Evolutionary conservation across 2,329 filamentous ascomycete species (phyloP).

Genomic region (Furcasterigmium furcatum): DNA sequence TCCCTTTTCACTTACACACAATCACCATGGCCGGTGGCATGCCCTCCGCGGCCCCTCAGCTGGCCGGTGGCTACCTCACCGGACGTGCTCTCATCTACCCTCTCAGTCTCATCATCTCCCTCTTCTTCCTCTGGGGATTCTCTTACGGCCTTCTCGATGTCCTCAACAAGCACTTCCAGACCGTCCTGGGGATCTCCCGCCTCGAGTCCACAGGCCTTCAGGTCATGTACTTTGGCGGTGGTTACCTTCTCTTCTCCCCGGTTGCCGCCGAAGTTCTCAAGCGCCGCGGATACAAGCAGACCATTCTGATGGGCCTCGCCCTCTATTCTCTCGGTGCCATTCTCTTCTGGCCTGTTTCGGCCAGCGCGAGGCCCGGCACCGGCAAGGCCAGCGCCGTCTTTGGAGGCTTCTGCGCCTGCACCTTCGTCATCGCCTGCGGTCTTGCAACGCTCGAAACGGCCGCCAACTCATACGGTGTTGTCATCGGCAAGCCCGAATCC

Average conservation of each 20-base stretch:
- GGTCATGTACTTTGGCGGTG: slow-evolving; percentile 36
- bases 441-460: slow-evolving; percentile 74
- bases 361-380: slow-evolving; percentile 42
- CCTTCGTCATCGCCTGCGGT: slow-evolving; percentile 73
- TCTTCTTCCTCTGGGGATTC: slow-evolving; percentile 15
- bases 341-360: slow-evolving; percentile 47
- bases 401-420: slow-evolving; percentile 67
- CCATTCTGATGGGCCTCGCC: slow-evolving; percentile 51
- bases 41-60: slow-evolving; percentile 27
- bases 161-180: slow-evolving; percentile 48
- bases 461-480: slow-evolving; percentile 62
- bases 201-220: slow-evolving; percentile 36
- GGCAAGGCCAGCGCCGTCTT: slow-evolving; percentile 46
- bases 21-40: slow-evolving; percentile 32
- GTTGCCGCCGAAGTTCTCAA: slow-evolving; percentile 36
- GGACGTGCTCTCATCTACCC: slow-evolving; percentile 40
- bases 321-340: slow-evolving; percentile 64
- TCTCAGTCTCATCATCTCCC: slow-evolving; percentile 40
- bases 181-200: slow-evolving; percentile 37
- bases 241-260: slow-evolving; percentile 35
- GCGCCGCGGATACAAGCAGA: slow-evolving; percentile 38
- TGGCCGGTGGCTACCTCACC: slow-evolving; percentile 33
- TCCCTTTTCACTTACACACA: background rate
- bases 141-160: slow-evolving; percentile 14
- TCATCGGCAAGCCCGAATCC: slow-evolving; percentile 51